Evolutionary conservation across 495 filamentous ascomycete genomes (phyloP).

Genomic region (Elasticomyces elasticus): DNA sequence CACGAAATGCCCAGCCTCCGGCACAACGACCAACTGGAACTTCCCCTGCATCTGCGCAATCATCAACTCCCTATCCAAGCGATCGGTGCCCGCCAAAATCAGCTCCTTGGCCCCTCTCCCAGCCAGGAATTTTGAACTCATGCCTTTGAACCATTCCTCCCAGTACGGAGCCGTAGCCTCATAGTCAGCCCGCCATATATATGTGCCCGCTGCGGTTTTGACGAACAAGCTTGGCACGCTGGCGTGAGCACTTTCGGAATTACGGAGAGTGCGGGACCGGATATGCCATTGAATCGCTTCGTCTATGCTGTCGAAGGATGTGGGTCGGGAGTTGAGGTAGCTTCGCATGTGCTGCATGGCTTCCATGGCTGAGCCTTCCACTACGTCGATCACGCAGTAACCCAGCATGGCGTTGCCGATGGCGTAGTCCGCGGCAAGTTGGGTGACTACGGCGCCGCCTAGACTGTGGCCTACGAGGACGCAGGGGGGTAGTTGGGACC

Average conservation of each 20-base stretch:
- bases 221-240: constrained; percentile 77
- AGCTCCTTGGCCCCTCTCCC: constrained; percentile 81
- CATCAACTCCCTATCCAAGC: constrained; percentile 87
- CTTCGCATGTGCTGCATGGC: constrained; percentile 91
- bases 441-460: constrained; percentile 87
- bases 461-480: constrained; percentile 89
- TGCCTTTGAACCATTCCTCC: constrained; percentile 83
- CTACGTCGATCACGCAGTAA: constrained; percentile 88
- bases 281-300: constrained; percentile 92
- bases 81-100: constrained; percentile 84
- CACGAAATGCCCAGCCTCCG: constrained; percentile 90
- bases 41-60: constrained; percentile 99
- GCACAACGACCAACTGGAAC: constrained; percentile 90
- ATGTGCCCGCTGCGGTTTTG: constrained; percentile 42
- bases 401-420: constrained; percentile 64
- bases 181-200: constrained; percentile 82
- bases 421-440: constrained; percentile 57
- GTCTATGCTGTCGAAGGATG: constrained; percentile 59
- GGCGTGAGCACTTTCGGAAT: constrained; percentile 63
- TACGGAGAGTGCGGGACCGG: constrained; percentile 79
- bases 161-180: constrained; percentile 80
- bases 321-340: constrained; percentile 77
- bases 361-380: constrained; percentile 83
- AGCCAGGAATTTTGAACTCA: constrained; percentile 79
- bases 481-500: constrained; percentile 62